phyloP scores from a whole-genome alignment of 1,284 basidiomycete species.

The Pseudozyma thailandica region DNA sequence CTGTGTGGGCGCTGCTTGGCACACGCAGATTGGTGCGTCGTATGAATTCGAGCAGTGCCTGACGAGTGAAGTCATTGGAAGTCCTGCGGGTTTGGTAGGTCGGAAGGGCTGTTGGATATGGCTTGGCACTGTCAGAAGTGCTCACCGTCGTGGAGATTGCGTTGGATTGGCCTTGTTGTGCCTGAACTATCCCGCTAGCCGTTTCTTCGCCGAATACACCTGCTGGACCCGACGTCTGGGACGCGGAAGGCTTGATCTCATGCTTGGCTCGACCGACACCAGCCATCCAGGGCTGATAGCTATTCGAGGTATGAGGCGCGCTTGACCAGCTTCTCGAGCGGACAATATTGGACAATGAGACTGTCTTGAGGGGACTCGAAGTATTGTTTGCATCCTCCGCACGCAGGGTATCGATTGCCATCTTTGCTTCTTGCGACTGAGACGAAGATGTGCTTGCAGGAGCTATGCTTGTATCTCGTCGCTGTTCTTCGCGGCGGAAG shows the following conservation, averaged over 20 bases:
- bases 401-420: background rate
- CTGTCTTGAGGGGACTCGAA: constrained; percentile 7
- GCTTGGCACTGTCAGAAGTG: too few species aligned
- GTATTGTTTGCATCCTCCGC: background rate
- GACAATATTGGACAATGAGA: constrained; percentile 21
- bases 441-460: background rate
- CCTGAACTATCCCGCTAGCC: background rate
- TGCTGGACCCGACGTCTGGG: too few species aligned
- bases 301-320: constrained; percentile 3
- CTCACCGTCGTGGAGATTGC: too few species aligned
- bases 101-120: too few species aligned
- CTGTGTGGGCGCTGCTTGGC: background rate
- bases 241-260: background rate
- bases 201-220: too few species aligned
- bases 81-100: too few species aligned
- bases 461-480: background rate
- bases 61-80: constrained; percentile 27
- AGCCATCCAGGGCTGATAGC: background rate
- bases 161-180: too few species aligned
- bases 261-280: background rate
- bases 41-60: constrained; percentile 33
- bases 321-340: constrained; percentile 19
- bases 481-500: background rate
- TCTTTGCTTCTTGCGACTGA: background rate
- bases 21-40: constrained; percentile 25